Evolutionary conservation across 768 basidiomycete genomes (phyloP).

Genomic region (Amanita polypyramis): DNA sequence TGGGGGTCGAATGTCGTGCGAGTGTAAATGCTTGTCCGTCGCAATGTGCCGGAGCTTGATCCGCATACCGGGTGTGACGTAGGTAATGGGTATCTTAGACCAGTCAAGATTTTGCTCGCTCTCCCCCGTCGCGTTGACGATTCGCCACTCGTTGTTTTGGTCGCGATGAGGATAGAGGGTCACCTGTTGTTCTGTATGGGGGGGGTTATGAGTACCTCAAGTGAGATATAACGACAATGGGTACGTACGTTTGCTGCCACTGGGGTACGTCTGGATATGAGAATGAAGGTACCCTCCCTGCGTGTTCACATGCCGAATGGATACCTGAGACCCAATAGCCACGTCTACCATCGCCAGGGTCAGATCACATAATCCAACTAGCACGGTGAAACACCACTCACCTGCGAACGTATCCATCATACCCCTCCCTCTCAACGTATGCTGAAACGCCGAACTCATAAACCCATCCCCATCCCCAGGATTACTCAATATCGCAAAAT

Average conservation of each 20-base stretch:
- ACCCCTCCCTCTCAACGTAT: constrained; percentile 78
- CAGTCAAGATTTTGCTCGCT: constrained; percentile 32
- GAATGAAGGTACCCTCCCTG: constrained; percentile 99
- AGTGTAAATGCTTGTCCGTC: constrained; percentile 85
- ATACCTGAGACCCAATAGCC: constrained; percentile 70
- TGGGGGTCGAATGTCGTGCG: constrained; percentile 90
- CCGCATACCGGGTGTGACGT: constrained; percentile 54
- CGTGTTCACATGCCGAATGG: constrained; percentile 88
- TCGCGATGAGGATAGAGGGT: constrained; percentile 99
- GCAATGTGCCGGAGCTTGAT: constrained; percentile 74
- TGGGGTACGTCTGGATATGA: constrained; percentile 82
- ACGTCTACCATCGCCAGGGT: constrained; percentile 48
- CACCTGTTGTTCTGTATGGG: constrained; percentile 80
- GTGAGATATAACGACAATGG: background rate
- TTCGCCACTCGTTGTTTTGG: constrained; percentile 87
- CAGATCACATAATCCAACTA: background rate
- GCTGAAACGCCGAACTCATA: constrained; percentile 99
- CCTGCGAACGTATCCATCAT: constrained; percentile 94
- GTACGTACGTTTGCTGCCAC: constrained; percentile 71
- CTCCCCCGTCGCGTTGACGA: constrained; percentile 62
- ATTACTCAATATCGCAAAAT: constrained; percentile 80
- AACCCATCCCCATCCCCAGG: constrained; percentile 97
- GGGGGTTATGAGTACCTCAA: constrained; percentile 2
- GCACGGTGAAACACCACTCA: constrained; percentile 21
- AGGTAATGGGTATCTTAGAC: constrained; percentile 40